Conservation (phyloP, 306 rosid genomes). For the Hylodesmum podocarpum region DNA sequence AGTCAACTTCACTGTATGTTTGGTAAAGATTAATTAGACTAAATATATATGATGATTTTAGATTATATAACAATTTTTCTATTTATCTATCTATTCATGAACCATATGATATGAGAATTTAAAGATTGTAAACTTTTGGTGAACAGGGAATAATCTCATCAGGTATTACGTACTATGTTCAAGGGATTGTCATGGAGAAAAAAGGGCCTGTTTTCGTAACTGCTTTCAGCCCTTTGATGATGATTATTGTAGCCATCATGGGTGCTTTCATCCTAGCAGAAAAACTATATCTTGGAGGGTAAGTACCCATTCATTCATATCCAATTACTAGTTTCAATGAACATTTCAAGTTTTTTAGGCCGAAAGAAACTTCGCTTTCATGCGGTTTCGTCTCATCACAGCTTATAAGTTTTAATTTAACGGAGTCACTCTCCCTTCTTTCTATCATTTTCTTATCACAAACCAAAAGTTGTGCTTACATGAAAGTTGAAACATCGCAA, state of each 20-base stretch:
- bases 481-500: slow-evolving; percentile 22
- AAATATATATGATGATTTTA: neutral
- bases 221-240: slow-evolving; percentile 93
- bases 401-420: neutral
- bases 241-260: slow-evolving; percentile 86
- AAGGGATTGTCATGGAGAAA: slow-evolving; percentile 80
- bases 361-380: slow-evolving; percentile 27
- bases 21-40: neutral
- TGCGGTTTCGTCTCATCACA: slow-evolving; percentile 33
- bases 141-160: slow-evolving; percentile 77
- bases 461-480: neutral
- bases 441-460: slow-evolving; percentile 31
- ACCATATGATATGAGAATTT: neutral
- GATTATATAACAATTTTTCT: neutral
- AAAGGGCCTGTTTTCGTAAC: slow-evolving; percentile 97
- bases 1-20: neutral
- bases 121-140: slow-evolving; percentile 10
- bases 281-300: slow-evolving; percentile 86
- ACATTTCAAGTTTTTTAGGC: neutral
- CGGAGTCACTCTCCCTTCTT: neutral
- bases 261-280: slow-evolving; percentile 88
- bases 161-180: slow-evolving; percentile 67
- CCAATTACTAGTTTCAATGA: neutral
- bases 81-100: neutral
- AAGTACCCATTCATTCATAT: neutral